Conservation (phyloP, 495 filamentous ascomycete genomes). For the Penicillium angulare region DNA sequence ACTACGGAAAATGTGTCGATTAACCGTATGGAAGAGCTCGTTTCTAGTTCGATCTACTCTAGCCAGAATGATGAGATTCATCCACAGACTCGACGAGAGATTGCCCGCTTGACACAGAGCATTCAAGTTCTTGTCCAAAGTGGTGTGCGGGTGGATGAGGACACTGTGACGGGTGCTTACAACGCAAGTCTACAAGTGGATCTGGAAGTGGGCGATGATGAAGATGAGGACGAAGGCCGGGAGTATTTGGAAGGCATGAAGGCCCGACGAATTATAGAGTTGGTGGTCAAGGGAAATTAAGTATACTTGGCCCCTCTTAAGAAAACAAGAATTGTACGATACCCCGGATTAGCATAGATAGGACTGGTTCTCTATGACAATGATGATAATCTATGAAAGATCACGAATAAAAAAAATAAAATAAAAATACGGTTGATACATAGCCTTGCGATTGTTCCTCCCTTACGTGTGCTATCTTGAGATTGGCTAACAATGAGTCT, state of each 20-base stretch:
- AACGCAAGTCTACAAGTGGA: conserved; percentile 73
- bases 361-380: background rate
- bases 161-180: conserved; percentile 81
- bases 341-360: background rate
- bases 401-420: too few relatives aligned
- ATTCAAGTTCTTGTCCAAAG: conserved; percentile 77
- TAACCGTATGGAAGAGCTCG: conserved; percentile 80
- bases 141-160: conserved; percentile 86
- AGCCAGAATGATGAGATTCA: conserved; percentile 85
- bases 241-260: conserved; percentile 73
- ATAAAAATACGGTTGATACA: too few relatives aligned
- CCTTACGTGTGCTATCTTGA: too few relatives aligned
- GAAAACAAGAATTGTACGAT: background rate
- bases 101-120: conserved; percentile 74
- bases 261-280: conserved; percentile 62
- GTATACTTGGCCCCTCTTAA: too few relatives aligned
- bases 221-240: conserved; percentile 42
- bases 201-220: conserved; percentile 51
- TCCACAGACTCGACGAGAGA: conserved; percentile 76
- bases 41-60: conserved; percentile 74
- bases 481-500: too few relatives aligned
- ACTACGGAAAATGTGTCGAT: conserved; percentile 57
- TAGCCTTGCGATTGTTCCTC: too few relatives aligned
- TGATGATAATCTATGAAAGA: background rate
- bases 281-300: conserved; percentile 30